These are phyloP conservation scores for Saxophila tyrrhenica DNA, from an alignment of 495 filamentous ascomycete species.

Conservation along the genomic window DNA sequence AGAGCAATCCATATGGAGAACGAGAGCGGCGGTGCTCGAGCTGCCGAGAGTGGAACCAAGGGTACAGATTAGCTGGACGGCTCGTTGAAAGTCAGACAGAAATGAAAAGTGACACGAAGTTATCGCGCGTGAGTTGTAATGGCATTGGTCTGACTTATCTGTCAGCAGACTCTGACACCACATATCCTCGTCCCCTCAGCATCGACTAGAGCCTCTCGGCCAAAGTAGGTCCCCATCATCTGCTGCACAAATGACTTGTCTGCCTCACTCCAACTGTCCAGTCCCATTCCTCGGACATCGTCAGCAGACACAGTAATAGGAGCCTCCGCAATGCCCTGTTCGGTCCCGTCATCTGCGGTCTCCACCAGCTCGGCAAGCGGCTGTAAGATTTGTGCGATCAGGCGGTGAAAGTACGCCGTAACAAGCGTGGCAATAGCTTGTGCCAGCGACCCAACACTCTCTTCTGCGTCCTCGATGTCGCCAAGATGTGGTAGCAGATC, in stretches of 20 bases:
- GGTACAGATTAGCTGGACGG: neutral
- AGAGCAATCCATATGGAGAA: constrained; percentile 18
- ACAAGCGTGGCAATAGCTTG: constrained; percentile 47
- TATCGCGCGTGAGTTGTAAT: neutral
- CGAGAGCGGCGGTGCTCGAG: neutral
- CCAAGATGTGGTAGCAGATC: constrained; percentile 34
- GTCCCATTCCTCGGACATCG: constrained; percentile 67
- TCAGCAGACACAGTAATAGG: constrained; percentile 49
- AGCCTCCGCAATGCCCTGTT: constrained; percentile 33
- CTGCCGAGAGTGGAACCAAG: neutral
- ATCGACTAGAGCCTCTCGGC: constrained; percentile 53
- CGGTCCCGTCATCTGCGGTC: constrained; percentile 40
- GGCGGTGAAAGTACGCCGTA: constrained; percentile 83
- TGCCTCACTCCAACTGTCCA: constrained; percentile 73
- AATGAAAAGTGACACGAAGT: neutral
- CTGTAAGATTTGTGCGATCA: constrained; percentile 61
- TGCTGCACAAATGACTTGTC: constrained; percentile 66
- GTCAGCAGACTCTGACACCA: constrained; percentile 64
- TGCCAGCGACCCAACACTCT: neutral
- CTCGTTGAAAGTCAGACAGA: neutral
- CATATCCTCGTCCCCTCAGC: constrained; percentile 67
- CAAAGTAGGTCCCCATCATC: constrained; percentile 59
- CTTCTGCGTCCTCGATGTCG: constrained; percentile 8
- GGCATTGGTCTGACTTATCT: neutral
- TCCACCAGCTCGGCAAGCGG: constrained; percentile 60